These are phyloP conservation scores for Nevesoporus exiguus DNA, from an alignment of 768 basidiomycete species.

Conservation along the genomic window DNA sequence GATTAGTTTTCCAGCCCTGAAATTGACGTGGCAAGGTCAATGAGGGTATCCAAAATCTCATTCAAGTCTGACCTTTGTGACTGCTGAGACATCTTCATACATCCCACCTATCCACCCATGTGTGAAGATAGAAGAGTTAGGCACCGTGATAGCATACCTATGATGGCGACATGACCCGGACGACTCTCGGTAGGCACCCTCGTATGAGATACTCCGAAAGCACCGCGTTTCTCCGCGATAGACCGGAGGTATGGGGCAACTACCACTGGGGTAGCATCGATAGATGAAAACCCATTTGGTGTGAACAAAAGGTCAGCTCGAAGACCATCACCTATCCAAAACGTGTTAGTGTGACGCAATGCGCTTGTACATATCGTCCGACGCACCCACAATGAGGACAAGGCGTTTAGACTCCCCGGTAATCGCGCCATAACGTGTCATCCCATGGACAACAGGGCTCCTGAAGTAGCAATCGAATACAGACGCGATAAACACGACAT, in stretches of 20 bases:
- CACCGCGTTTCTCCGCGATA: slow-evolving; percentile 63
- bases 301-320: slow-evolving; percentile 78
- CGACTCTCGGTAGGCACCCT: slow-evolving; percentile 85
- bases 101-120: slow-evolving; percentile 60
- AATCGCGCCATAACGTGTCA: slow-evolving; percentile 51
- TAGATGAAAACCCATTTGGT: slow-evolving; percentile 51
- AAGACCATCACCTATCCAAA: slow-evolving; percentile 66
- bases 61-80: slow-evolving; percentile 59
- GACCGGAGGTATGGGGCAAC: slow-evolving; percentile 75
- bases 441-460: slow-evolving; percentile 77
- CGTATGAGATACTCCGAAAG: slow-evolving; percentile 83
- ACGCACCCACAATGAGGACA: slow-evolving; percentile 74
- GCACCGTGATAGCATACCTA: slow-evolving; percentile 43
- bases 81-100: slow-evolving; percentile 89
- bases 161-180: slow-evolving; percentile 86
- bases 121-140: slow-evolving; percentile 1
- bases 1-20: slow-evolving; percentile 85
- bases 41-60: not conserved
- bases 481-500: slow-evolving; percentile 66
- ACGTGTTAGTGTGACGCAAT: not conserved
- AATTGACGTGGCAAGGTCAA: slow-evolving; percentile 1
- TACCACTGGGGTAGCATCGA: slow-evolving; percentile 50
- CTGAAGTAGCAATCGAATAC: slow-evolving; percentile 89
- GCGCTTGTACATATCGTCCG: not conserved
- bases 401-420: slow-evolving; percentile 62